phyloP scores from a whole-genome alignment of 768 basidiomycete genomes.

The Fomitopsis pulvina region DNA sequence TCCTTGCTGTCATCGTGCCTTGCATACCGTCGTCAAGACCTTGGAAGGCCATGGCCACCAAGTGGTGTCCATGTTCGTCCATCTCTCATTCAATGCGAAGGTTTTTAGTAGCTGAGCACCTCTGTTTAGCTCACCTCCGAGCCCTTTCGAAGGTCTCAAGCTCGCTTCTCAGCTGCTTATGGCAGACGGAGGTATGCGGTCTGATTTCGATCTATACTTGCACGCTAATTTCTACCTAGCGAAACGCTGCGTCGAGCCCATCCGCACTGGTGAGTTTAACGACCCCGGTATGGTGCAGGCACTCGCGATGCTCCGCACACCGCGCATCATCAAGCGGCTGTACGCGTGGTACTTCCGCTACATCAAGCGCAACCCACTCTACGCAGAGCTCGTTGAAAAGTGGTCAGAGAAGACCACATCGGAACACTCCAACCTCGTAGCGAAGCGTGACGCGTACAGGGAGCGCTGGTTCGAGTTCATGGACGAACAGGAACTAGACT shows the following conservation, averaged over 20 bases:
- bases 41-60: slow-evolving; percentile 32
- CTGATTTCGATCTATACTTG: neutral
- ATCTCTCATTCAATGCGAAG: neutral
- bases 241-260: slow-evolving; percentile 15
- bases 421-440: slow-evolving; percentile 23
- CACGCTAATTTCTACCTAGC: slow-evolving; percentile 3
- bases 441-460: slow-evolving; percentile 23
- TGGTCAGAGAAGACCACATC: slow-evolving; percentile 20
- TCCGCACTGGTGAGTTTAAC: slow-evolving; percentile 19
- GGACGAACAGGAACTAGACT: slow-evolving; percentile 26
- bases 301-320: slow-evolving; percentile 15
- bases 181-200: slow-evolving; percentile 19
- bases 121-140: slow-evolving; percentile 23
- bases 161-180: slow-evolving; percentile 18
- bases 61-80: slow-evolving; percentile 30
- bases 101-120: neutral
- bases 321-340: slow-evolving; percentile 19
- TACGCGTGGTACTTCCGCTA: slow-evolving; percentile 23
- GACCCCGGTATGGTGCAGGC: slow-evolving; percentile 18
- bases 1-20: slow-evolving; percentile 35
- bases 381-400: slow-evolving; percentile 20
- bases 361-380: slow-evolving; percentile 16
- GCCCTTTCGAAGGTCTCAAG: slow-evolving; percentile 19
- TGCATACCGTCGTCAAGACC: slow-evolving; percentile 28
- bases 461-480: slow-evolving; percentile 21